phyloP scores from a whole-genome alignment of 2,329 filamentous ascomycete species.

The Aspergillus oerlinghausenensis region DNA sequence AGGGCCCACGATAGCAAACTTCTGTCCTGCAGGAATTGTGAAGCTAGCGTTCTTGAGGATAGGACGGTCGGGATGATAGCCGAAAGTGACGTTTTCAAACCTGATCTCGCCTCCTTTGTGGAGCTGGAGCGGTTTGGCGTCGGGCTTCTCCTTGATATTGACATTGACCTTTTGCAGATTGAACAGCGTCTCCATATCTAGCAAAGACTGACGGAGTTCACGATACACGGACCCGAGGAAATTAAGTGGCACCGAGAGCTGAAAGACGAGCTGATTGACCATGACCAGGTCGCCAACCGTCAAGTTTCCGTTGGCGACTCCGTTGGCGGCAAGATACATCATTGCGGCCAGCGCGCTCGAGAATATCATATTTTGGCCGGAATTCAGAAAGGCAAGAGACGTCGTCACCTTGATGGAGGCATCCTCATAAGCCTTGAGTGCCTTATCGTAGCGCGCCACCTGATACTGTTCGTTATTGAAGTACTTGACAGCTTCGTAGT shows the following conservation, averaged over 20 bases:
- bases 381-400: constrained; percentile 87
- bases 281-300: constrained; percentile 96
- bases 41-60: constrained; percentile 81
- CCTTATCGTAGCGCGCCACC: constrained; percentile 82
- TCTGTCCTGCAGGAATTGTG: constrained; percentile 91
- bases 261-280: constrained; percentile 98
- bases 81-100: constrained; percentile 94
- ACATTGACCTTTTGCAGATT: constrained; percentile 96
- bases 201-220: constrained; percentile 84
- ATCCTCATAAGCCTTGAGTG: constrained; percentile 79
- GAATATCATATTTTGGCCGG: constrained; percentile 95
- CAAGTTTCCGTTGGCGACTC: constrained; percentile 72
- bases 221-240: constrained; percentile 98
- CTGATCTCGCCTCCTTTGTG: constrained; percentile 78
- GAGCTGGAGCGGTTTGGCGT: constrained; percentile 69
- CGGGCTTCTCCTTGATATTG: constrained; percentile 69
- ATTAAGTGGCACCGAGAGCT: constrained; percentile 93
- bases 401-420: constrained; percentile 97
- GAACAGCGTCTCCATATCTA: constrained; percentile 99
- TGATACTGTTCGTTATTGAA: constrained; percentile 99
- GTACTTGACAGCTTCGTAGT: constrained; percentile 98
- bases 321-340: constrained; percentile 96
- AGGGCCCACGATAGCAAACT: constrained; percentile 90
- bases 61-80: constrained; percentile 79
- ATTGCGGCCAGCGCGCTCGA: constrained; percentile 88